phyloP scores from a whole-genome alignment of 2,329 filamentous ascomycete species.

The Aspergillus brunneoviolaceus region DNA sequence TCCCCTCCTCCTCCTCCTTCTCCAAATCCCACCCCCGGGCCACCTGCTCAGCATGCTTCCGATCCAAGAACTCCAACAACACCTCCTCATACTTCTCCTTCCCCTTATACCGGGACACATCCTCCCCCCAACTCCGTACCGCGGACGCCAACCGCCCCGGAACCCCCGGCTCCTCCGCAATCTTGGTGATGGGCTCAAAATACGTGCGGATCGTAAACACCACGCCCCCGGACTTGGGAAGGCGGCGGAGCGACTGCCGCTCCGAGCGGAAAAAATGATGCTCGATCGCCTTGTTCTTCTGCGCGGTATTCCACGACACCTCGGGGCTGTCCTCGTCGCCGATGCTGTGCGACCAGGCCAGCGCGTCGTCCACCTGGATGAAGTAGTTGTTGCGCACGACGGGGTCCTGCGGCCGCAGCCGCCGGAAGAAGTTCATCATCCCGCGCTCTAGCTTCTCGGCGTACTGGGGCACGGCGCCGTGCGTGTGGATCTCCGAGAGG shows the following conservation, averaged over 20 bases:
- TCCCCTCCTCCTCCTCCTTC: constrained; percentile 57
- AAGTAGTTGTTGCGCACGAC: constrained; percentile 80
- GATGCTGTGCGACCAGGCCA: constrained; percentile 76
- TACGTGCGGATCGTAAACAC: constrained; percentile 80
- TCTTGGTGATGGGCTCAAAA: constrained; percentile 68
- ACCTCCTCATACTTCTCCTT: constrained; percentile 71
- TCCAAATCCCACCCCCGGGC: constrained; percentile 62
- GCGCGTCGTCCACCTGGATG: constrained; percentile 75
- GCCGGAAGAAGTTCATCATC: constrained; percentile 78
- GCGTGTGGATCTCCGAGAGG: constrained; percentile 75
- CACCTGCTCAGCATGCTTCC: constrained; percentile 71
- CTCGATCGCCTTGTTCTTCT: constrained; percentile 70
- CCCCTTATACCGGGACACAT: constrained; percentile 76
- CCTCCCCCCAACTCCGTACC: constrained; percentile 75
- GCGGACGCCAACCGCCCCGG: constrained; percentile 76
- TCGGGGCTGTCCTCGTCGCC: constrained; percentile 66
- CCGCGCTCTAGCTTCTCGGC: constrained; percentile 70
- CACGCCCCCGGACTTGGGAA: constrained; percentile 58
- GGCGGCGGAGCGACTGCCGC: constrained; percentile 66
- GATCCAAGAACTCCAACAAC: constrained; percentile 72
- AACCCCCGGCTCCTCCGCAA: constrained; percentile 71
- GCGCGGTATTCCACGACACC: constrained; percentile 72
- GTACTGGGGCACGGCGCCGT: constrained; percentile 72
- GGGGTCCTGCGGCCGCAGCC: constrained; percentile 66
- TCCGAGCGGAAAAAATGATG: constrained; percentile 77